phyloP scores from a whole-genome alignment of 805 yeast genomes.

The Candida tallmaniae region DNA sequence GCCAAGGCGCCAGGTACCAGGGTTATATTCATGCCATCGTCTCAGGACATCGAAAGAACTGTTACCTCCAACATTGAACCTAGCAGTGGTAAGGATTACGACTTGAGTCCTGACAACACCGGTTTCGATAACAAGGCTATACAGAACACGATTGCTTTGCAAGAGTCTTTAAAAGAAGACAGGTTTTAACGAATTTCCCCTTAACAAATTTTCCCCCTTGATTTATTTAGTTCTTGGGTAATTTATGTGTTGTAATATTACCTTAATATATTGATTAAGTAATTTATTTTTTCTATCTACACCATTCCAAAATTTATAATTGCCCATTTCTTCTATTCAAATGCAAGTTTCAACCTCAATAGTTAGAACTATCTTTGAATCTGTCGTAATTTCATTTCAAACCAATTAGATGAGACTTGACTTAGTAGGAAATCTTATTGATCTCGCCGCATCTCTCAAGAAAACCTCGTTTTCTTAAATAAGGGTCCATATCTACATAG shows the following conservation, averaged over 20 bases:
- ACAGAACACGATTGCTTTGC: conserved; percentile 26
- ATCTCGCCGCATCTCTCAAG: conserved; percentile 64
- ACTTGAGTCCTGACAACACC: conserved; percentile 19
- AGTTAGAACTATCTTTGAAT: too few relatives aligned
- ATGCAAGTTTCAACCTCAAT: too few relatives aligned
- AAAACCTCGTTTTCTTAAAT: conserved; percentile 66
- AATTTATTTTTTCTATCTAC: too few relatives aligned
- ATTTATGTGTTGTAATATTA: too few relatives aligned
- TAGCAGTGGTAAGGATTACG: conserved; percentile 16
- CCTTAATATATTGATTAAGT: too few relatives aligned
- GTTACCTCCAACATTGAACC: conserved; percentile 20
- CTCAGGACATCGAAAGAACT: conserved; percentile 38
- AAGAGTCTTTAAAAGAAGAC: conserved; percentile 26
- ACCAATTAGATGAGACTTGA: too few relatives aligned
- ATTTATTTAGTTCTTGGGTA: too few relatives aligned
- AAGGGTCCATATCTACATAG: conserved; percentile 70
- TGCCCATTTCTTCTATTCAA: too few relatives aligned
- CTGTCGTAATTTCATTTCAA: too few relatives aligned
- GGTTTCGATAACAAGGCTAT: conserved; percentile 9
- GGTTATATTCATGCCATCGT: conserved; percentile 68
- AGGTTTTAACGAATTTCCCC: too few relatives aligned
- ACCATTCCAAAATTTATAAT: too few relatives aligned
- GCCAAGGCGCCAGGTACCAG: conserved; percentile 57
- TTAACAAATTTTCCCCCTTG: too few relatives aligned
- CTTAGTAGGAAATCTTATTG: neutral